These are phyloP conservation scores for Babesia ovis DNA, from an alignment of 169 alveolate species.

Conservation along the genomic window DNA sequence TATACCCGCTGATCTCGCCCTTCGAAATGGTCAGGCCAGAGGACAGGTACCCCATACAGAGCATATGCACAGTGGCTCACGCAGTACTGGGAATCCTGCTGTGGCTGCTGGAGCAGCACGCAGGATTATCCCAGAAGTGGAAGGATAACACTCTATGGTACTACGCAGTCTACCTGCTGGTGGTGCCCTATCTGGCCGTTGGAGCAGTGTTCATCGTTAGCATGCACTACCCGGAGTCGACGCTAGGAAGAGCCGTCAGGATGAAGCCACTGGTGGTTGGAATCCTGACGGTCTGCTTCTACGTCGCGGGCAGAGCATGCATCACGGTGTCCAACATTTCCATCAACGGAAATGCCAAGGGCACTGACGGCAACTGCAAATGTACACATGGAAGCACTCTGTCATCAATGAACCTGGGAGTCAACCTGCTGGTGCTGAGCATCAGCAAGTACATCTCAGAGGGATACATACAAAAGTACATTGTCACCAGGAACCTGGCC, in stretches of 20 bases:
- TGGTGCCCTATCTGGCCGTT: constrained; percentile 1
- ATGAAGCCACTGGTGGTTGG: constrained; percentile 28
- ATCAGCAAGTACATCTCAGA: constrained; percentile 21
- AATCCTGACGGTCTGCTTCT: constrained; percentile 17
- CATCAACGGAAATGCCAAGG: constrained; percentile 18
- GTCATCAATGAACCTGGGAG: constrained; percentile 9
- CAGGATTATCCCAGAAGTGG: constrained; percentile 6
- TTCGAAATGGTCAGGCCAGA: constrained; percentile 26
- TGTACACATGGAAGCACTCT: background rate
- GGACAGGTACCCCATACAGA: constrained; percentile 22
- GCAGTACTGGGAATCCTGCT: constrained; percentile 5
- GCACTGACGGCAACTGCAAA: background rate
- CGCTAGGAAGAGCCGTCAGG: background rate
- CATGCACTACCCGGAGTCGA: constrained; percentile 24
- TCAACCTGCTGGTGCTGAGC: constrained; percentile 17
- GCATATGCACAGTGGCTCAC: constrained; percentile 2
- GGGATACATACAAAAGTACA: constrained; percentile 17
- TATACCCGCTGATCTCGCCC: constrained; percentile 35
- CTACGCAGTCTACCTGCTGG: constrained; percentile 5
- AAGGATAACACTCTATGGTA: background rate
- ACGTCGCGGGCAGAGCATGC: background rate
- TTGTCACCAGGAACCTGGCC: background rate
- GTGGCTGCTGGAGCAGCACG: background rate
- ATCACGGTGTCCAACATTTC: background rate
- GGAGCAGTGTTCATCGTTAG: background rate